Base-by-base conservation (phyloP, 1,284 basidiomycete species). In the Taiwanofungus camphoratus region DNA sequence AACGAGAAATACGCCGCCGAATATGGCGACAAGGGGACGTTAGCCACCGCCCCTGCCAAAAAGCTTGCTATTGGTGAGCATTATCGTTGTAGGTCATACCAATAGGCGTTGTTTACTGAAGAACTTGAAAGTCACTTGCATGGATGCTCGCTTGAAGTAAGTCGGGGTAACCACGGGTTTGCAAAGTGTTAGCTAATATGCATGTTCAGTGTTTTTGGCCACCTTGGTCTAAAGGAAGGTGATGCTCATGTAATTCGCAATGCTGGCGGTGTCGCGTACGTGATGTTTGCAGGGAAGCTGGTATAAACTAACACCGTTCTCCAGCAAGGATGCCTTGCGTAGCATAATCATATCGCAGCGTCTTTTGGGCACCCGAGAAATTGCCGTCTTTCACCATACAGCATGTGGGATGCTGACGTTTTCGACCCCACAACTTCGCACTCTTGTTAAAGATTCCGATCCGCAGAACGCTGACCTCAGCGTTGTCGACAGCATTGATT, bases 191-290 rank as follows among this genome's bases (percentile, higher is more conserved):
- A 3, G 16, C 40, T 41, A 18, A 43, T 38, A 15, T 33, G 30
- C 20, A 27, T 44, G 33, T 41, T 20, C 52, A 82, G 78, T 53
- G 76, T 78, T 18, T 73, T 73, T 31, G 67, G 71, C 6, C 71
- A 77, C 44, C 70, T 83, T 21, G 80, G 79, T 6, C 65, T 83
- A 38, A 65, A 77, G 24, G 71, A 80, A 45, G 82, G 82, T 38
- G 80, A 84, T 41, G 77, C 79, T 5, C 80, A 85, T 62, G 68
- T 84, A 40, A 82, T 85, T 46, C 71, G 81, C 18, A 84, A 84
- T 54, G 80, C 79, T 20, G 81, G 81, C 30, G 79, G 79, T 32
- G 60, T 66, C 46, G 78, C 74, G 79, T 81, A 58, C 31, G 76
- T 69, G 16, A 31, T 16, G 27, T 21, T 3, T 51, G 11, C 8